Conservation (phyloP, 1,139 yeast genomes). For the Candida neerlandica region DNA sequence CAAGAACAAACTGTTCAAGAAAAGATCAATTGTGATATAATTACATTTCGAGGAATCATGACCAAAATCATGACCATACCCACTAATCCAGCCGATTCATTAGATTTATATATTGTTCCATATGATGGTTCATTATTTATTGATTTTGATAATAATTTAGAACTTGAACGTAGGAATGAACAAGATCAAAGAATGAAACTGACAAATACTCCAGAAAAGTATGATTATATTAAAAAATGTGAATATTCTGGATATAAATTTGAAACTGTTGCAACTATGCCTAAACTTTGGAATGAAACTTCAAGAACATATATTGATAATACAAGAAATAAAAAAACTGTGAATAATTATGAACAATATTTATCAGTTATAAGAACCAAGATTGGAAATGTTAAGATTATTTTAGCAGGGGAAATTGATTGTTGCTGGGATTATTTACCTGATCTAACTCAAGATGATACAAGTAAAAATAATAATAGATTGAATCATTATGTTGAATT, state of each 20-base stretch:
- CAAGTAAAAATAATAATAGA: slow-evolving; percentile 37
- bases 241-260: slow-evolving; percentile 81
- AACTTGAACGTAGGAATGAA: slow-evolving; percentile 29
- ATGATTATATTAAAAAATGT: slow-evolving; percentile 41
- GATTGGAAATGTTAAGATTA: slow-evolving; percentile 67
- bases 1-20: slow-evolving; percentile 26
- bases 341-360: slow-evolving; percentile 75
- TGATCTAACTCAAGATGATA: slow-evolving; percentile 23
- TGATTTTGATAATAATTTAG: slow-evolving; percentile 55
- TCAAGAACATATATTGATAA: slow-evolving; percentile 65
- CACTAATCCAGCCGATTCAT: slow-evolving; percentile 53
- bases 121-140: slow-evolving; percentile 87
- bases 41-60: slow-evolving; percentile 86
- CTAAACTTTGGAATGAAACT: slow-evolving; percentile 73
- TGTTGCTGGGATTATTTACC: slow-evolving; percentile 84
- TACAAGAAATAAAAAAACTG: slow-evolving; percentile 56
- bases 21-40: slow-evolving; percentile 50
- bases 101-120: slow-evolving; percentile 63
- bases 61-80: slow-evolving; percentile 67
- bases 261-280: slow-evolving; percentile 74
- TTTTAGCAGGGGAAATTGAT: slow-evolving; percentile 91
- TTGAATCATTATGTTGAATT: slow-evolving; percentile 81
- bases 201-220: slow-evolving; percentile 37
- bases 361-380: slow-evolving; percentile 81
- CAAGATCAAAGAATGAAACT: slow-evolving; percentile 25